Evolutionary conservation across 306 rosid genomes (phyloP).

Genomic region (cucumber (Cucumis sativus)): DNA sequence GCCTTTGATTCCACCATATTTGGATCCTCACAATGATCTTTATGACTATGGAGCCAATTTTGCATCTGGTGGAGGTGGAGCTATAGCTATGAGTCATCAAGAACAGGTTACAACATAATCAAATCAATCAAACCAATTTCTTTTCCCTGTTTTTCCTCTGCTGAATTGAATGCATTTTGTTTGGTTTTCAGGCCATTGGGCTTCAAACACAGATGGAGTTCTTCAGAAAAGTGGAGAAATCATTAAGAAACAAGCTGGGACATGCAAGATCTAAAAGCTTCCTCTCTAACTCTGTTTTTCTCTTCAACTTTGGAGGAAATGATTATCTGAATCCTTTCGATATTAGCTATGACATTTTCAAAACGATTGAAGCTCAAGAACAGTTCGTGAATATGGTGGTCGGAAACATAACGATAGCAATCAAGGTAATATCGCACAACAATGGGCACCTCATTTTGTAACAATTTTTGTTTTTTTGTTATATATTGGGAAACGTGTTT

Average conservation of each 20-base stretch:
- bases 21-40: constrained; percentile 21
- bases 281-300: constrained; percentile 29
- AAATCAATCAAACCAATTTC: not conserved
- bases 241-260: constrained; percentile 20
- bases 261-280: constrained; percentile 13
- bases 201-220: constrained; percentile 25
- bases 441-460: no score
- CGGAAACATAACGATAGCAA: constrained; percentile 22
- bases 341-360: not conserved
- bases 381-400: constrained; percentile 20
- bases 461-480: no score
- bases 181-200: constrained; percentile 19
- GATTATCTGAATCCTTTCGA: constrained; percentile 16
- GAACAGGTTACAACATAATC: constrained; percentile 19
- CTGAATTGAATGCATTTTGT: not conserved
- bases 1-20: constrained; percentile 33
- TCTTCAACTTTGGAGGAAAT: constrained; percentile 24
- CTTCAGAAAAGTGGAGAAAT: constrained; percentile 21
- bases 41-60: constrained; percentile 39
- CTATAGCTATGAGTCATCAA: constrained; percentile 25
- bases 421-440: constrained; percentile 10
- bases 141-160: not conserved
- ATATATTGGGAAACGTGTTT: no score
- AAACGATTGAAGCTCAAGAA: constrained; percentile 13
- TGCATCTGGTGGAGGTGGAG: constrained; percentile 61